Evolutionary conservation across 345 rosid genomes (phyloP).

Genomic region (Raphanus sativus): DNA sequence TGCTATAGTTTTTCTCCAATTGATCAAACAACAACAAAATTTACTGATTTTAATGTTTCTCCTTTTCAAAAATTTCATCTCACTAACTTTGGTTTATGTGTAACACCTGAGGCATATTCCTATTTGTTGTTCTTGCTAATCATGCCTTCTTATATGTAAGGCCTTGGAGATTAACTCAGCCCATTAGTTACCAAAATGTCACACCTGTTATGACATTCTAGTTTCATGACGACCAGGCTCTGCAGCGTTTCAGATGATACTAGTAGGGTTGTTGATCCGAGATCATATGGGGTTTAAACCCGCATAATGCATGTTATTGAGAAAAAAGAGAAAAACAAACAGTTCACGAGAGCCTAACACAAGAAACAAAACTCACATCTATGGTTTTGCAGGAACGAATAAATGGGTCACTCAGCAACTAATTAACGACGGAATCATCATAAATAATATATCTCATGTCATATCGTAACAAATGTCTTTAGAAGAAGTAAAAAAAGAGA

Average conservation of each 20-base stretch:
- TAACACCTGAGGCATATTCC: too few relatives aligned
- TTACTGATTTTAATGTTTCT: constrained; percentile 20
- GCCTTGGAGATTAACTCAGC: constrained; percentile 1
- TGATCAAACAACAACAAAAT: not conserved
- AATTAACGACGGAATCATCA: not conserved
- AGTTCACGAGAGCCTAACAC: not conserved
- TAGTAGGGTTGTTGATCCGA: not conserved
- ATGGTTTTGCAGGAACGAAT: not conserved
- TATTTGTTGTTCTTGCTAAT: not conserved
- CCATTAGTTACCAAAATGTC: constrained; percentile 18
- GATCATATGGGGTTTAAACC: not conserved
- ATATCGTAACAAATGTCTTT: not conserved
- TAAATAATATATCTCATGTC: not conserved
- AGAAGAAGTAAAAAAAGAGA: not conserved
- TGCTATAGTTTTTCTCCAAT: constrained; percentile 11
- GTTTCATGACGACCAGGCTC: not conserved
- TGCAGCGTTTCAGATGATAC: not conserved
- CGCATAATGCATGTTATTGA: not conserved
- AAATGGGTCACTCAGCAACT: not conserved
- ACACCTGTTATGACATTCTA: not conserved
- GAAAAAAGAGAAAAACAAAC: not conserved
- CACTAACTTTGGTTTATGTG: not conserved
- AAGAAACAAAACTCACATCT: not conserved
- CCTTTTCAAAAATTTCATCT: not conserved
- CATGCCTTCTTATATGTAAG: not conserved